Evolutionary conservation across 805 yeast genomes (phyloP), one percentile per base, ranked within the genome.

Genomic region (Candida boleticola): DNA sequence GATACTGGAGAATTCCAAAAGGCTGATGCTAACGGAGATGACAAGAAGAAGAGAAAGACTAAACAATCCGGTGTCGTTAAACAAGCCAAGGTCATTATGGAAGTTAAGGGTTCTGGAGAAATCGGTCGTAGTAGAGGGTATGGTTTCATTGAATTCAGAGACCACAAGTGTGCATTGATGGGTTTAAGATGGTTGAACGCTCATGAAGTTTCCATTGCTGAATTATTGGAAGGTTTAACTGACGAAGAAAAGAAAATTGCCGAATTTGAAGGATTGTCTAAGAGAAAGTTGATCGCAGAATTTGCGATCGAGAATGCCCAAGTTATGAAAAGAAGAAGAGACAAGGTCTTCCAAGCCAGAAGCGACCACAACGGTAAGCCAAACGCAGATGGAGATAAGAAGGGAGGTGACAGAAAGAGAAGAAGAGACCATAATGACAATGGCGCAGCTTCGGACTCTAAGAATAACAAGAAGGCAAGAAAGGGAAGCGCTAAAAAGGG

Each of bases 161-260:
- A 90, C 63, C 99, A 93, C 63, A 85, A 85, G 63, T 62, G 83
- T 48, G 98, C 99, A 1, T 74, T 93, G 51, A 90, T 89, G 97
- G 97, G 95, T 2, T 77, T 93, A 43, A 81, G 99, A 72, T 93
- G 97, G 96, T 74, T 93, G 61, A 93, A 93, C 62, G 96, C 96
- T 5, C 97, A 92, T 59, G 83, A 79, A 56, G 96, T 93, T 5
- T 68, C 87, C 0, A 63, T 63, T 26, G 79, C 74, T 7, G 97
- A 90, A 62, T 76, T 89, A 31, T 45, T 75, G 17, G 86, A 76
- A 49, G 90, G 92, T n/a, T 60, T 85, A 44, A 66, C 71, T 25
- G 89, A 81, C 3, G 89, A 85, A 37, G 90, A 85, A 55, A 68
- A 71, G 60, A 79, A 80, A 52, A 37, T 60, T 6, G 80, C 79